Evolutionary conservation across 2,329 filamentous ascomycete species (phyloP), one percentile per base, ranked within the genome.

Genomic region (Xylariaceae sp.): DNA sequence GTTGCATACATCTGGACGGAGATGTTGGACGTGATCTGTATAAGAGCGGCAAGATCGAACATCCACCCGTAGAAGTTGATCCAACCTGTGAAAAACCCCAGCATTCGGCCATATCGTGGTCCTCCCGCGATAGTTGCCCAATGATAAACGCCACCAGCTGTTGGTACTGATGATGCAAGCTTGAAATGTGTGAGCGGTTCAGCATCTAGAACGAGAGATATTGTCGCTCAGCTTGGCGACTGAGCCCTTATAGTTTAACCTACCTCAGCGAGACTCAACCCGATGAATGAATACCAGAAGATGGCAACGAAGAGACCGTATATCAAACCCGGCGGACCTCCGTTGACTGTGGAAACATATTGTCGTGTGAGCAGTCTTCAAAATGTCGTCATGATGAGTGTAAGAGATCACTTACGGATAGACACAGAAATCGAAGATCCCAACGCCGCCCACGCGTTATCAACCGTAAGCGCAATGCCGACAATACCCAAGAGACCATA

Each of bases 391-490:
- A 11, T 18, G 7, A 15, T 30, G 31, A 30, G 5, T 19, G 42
- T 40, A 17, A 6, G 31, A 27, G 22, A 27, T 55, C 1, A 45
- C 71, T 60, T 65, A 74, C 70, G 65, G 36, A 79, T 74, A 5
- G 73, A 75, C 42, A 82, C 70, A 5, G 75, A 76, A 36, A 85
- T 74, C 46, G 80, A 82, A 11, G 82, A 82, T 47, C 81, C 82
- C 51, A 85, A 68, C 6, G 81, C 80, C 47, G 82, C 75, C 82
- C 82, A 86, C 15, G 82, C 81, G 58, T 83, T 85, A 63, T 83
- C 82, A 19, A 83, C 78, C 1, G 80, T 84, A 44, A 85, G 66
- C 0, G 79, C 81, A 41, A 81, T 72, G 19, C 79, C 81, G 45
- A 80, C 80, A 39, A 85, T 76, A 44, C 76, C 78, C 42, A 83